These are phyloP conservation scores for Tetrahymena malaccensis DNA, from an alignment of 73 alveolate species.

Conservation along the genomic window DNA sequence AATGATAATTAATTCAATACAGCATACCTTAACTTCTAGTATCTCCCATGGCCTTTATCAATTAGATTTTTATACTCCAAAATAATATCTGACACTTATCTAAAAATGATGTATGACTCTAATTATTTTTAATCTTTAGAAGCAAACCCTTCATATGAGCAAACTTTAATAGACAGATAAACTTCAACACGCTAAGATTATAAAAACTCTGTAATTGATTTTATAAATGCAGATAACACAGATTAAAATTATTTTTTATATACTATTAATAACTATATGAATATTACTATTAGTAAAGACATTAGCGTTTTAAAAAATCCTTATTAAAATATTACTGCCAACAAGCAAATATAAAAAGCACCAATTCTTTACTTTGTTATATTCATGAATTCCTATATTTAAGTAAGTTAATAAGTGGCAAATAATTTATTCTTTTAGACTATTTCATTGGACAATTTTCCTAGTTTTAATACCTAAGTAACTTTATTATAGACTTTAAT, in stretches of 20 bases:
- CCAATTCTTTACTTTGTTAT: not conserved
- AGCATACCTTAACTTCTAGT: not conserved
- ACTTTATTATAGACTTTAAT: not conserved
- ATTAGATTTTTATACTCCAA: not conserved
- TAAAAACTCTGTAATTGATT: not conserved
- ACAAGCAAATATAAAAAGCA: not conserved
- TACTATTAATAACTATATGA: not conserved
- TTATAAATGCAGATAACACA: not conserved
- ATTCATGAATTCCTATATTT: not conserved
- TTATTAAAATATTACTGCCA: not conserved
- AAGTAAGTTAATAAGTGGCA: too few species aligned
- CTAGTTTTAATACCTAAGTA: not conserved
- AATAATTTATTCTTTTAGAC: not conserved
- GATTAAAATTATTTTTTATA: not conserved
- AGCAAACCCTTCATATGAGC: not conserved
- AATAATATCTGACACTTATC: not conserved
- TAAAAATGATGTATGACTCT: not conserved
- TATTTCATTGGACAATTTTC: not conserved
- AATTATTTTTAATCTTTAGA: not conserved
- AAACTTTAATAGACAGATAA: not conserved
- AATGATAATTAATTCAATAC: not conserved
- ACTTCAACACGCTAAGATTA: not conserved
- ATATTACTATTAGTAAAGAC: not conserved
- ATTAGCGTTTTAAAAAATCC: not conserved
- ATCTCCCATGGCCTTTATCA: not conserved